Evolutionary conservation across 495 filamentous ascomycete species (phyloP).

Genomic region (Penicillium bialowiezense): DNA sequence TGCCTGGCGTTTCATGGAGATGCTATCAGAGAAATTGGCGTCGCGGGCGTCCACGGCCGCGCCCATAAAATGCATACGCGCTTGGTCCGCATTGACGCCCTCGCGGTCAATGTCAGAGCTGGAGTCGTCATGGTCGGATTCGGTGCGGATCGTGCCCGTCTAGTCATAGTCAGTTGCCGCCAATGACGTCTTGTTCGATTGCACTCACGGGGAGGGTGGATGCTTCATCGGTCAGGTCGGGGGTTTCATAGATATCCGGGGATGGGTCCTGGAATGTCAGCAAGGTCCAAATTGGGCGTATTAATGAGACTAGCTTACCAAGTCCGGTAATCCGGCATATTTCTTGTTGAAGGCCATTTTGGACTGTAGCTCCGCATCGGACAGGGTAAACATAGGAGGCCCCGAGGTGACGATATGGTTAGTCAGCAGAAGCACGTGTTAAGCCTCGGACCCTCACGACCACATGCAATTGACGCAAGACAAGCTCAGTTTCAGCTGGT

Average conservation of each 20-base stretch:
- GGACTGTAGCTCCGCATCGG: conserved; percentile 5
- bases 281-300: background rate
- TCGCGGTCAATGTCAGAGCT: conserved; percentile 70
- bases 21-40: conserved; percentile 79
- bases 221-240: conserved; percentile 81
- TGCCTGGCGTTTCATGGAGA: conserved; percentile 71
- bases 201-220: conserved; percentile 71
- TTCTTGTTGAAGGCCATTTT: conserved; percentile 59
- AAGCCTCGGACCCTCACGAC: conserved; percentile 20
- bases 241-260: conserved; percentile 94
- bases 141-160: conserved; percentile 64
- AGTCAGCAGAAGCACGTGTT: conserved; percentile 22
- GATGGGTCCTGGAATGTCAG: conserved; percentile 65
- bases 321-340: conserved; percentile 80
- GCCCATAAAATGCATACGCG: conserved; percentile 75
- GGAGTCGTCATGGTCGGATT: conserved; percentile 59
- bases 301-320: conserved; percentile 49
- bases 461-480: conserved; percentile 9
- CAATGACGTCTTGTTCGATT: conserved; percentile 1
- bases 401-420: background rate
- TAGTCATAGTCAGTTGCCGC: conserved; percentile 26
- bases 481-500: background rate
- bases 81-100: conserved; percentile 69
- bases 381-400: conserved; percentile 4
- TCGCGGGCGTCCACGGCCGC: conserved; percentile 69